phyloP scores from a whole-genome alignment of 2,329 filamentous ascomycete genomes.

The Ilyonectria destructans region DNA sequence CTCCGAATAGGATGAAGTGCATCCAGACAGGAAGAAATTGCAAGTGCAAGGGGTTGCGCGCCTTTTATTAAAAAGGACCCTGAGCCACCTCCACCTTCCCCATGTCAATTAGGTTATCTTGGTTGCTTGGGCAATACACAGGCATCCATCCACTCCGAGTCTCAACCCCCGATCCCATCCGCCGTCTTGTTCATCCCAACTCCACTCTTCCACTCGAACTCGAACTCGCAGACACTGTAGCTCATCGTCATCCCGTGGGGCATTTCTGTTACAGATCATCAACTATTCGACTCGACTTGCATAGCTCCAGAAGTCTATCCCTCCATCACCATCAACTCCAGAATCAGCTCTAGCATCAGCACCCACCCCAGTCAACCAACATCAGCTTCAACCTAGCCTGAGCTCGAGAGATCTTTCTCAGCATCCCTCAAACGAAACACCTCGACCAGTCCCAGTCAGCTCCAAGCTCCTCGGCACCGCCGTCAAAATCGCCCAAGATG shows the following conservation, averaged over 20 bases:
- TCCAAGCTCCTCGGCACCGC: constrained; percentile 22
- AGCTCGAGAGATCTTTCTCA: constrained; percentile 5
- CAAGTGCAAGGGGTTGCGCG: constrained; percentile 3
- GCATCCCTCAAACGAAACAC: background rate
- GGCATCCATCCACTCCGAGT: constrained; percentile 22
- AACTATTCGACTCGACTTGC: constrained; percentile 25
- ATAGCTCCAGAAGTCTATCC: background rate
- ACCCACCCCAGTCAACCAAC: constrained; percentile 11
- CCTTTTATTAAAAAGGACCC: constrained; percentile 30
- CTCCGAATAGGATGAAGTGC: background rate
- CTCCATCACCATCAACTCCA: constrained; percentile 5
- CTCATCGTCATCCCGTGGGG: constrained; percentile 37
- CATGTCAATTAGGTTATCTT: constrained; percentile 30
- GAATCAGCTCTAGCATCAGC: background rate
- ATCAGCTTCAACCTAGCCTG: constrained; percentile 3
- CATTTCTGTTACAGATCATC: constrained; percentile 24
- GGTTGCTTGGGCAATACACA: constrained; percentile 50
- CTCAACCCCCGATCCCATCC: constrained; percentile 41
- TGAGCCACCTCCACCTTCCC: constrained; percentile 33
- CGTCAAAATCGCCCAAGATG: constrained; percentile 44
- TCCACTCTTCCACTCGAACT: constrained; percentile 28
- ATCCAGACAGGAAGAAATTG: background rate
- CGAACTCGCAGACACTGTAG: constrained; percentile 36
- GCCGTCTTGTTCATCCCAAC: constrained; percentile 34
- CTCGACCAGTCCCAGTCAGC: constrained; percentile 14